These are phyloP conservation scores for Chaetomiaceae sp. DNA, from an alignment of 2,329 filamentous ascomycete genomes.

Conservation along the genomic window DNA sequence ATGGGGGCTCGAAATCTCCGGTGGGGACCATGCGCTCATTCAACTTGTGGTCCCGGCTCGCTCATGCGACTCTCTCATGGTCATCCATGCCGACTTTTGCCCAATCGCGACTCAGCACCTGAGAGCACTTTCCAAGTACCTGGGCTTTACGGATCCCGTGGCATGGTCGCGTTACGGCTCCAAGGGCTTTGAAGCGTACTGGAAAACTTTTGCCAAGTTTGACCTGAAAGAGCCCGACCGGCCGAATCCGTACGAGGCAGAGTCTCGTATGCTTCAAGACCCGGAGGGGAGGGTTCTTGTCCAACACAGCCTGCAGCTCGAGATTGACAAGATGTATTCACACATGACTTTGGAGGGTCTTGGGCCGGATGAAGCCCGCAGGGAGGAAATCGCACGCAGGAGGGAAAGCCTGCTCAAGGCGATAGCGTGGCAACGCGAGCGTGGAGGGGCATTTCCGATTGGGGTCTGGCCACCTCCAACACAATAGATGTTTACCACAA, in stretches of 20 bases:
- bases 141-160: neutral
- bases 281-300: neutral
- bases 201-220: neutral
- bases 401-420: too few species aligned
- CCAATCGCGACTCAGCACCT: neutral
- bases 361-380: neutral
- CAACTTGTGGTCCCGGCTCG: too few species aligned
- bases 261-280: neutral
- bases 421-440: too few species aligned
- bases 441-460: too few species aligned
- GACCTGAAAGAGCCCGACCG: too few species aligned
- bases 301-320: neutral
- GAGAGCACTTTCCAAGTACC: slow-evolving; percentile 2
- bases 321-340: neutral
- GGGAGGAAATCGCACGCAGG: neutral
- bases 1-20: neutral
- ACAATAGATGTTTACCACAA: too few species aligned
- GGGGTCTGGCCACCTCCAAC: too few species aligned
- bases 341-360: neutral
- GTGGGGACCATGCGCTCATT: too few species aligned
- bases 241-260: neutral
- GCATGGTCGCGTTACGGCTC: neutral
- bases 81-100: neutral
- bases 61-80: neutral
- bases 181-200: slow-evolving; percentile 7